Evolutionary conservation across 2,329 filamentous ascomycete species (phyloP).

Genomic region (Beauveria medogensis): DNA sequence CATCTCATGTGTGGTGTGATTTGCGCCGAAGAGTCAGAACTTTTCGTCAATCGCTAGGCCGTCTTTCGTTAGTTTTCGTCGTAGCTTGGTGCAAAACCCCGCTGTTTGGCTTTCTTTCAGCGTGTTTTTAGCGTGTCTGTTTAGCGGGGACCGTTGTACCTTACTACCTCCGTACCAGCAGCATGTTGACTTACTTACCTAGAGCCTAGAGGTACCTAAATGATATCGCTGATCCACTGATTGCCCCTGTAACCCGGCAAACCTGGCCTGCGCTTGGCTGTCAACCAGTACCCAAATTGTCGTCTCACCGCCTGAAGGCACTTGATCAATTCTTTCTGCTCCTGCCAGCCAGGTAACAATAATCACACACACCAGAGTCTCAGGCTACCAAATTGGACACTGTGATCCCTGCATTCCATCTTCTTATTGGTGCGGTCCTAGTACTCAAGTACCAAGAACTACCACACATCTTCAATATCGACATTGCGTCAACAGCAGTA

Average conservation of each 20-base stretch:
- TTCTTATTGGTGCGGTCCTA: constrained; percentile 2
- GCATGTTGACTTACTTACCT: no score
- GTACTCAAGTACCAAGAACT: background rate
- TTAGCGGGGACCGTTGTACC: background rate
- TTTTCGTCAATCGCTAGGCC: no score
- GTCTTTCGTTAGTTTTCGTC: no score
- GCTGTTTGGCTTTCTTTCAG: background rate
- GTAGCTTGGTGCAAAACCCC: background rate
- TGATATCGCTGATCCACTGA: background rate
- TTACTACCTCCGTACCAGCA: no score
- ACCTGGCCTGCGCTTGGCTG: background rate
- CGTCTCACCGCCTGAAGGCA: background rate
- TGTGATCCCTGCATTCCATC: background rate
- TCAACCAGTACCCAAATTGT: background rate
- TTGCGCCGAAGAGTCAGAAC: no score
- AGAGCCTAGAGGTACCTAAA: background rate
- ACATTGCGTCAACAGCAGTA: background rate
- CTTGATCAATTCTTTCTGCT: background rate
- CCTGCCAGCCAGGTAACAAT: background rate
- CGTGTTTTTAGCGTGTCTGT: background rate
- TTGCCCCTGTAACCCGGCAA: background rate
- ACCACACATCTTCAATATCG: background rate
- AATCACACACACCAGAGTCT: background rate
- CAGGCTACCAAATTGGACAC: constrained; percentile 3
- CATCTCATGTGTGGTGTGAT: no score